Percentiles rank a stretch among this genome's conserved stretches.
These are phyloP conservation scores for Tulasnella calospora DNA, from an alignment of 768 basidiomycete species.

Conservation along the genomic window DNA sequence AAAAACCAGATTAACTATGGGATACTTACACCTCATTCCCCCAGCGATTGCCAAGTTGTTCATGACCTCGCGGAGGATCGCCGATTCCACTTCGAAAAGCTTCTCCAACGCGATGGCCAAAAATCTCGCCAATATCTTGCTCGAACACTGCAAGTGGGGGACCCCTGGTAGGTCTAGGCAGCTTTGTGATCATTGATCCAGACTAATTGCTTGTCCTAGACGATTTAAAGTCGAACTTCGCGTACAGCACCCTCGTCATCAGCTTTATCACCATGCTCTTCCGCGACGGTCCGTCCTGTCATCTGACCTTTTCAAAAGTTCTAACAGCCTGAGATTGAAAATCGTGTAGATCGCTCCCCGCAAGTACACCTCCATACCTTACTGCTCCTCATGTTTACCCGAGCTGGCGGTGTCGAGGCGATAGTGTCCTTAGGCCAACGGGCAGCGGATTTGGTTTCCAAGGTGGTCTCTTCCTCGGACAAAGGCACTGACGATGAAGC, in stretches of 20 bases:
- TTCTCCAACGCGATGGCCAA: slow-evolving; percentile 68
- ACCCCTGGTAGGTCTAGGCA: slow-evolving; percentile 47
- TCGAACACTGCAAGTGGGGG: slow-evolving; percentile 58
- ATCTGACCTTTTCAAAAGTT: slow-evolving; percentile 11
- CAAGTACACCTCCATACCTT: slow-evolving; percentile 77
- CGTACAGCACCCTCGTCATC: slow-evolving; percentile 54
- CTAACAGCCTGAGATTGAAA: neutral
- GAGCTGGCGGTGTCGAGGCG: slow-evolving; percentile 62
- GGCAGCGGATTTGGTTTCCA: slow-evolving; percentile 56
- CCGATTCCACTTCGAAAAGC: slow-evolving; percentile 68
- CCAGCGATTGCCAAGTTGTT: slow-evolving; percentile 83
- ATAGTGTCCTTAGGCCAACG: slow-evolving; percentile 54
- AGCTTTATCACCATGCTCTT: slow-evolving; percentile 50
- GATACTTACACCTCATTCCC: slow-evolving; percentile 13
- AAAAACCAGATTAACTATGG: neutral
- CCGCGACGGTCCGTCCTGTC: slow-evolving; percentile 51
- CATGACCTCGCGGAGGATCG: slow-evolving; percentile 64
- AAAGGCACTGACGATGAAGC: slow-evolving; percentile 55
- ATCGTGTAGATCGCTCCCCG: slow-evolving; percentile 60
- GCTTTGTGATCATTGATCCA: neutral
- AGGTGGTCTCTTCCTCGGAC: slow-evolving; percentile 50
- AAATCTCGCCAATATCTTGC: slow-evolving; percentile 61
- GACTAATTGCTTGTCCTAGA: slow-evolving; percentile 32
- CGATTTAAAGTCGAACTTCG: slow-evolving; percentile 44
- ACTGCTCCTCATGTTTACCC: slow-evolving; percentile 68